Evolutionary conservation across 768 basidiomycete genomes (phyloP).

Genomic region (Mycena vulgaris): DNA sequence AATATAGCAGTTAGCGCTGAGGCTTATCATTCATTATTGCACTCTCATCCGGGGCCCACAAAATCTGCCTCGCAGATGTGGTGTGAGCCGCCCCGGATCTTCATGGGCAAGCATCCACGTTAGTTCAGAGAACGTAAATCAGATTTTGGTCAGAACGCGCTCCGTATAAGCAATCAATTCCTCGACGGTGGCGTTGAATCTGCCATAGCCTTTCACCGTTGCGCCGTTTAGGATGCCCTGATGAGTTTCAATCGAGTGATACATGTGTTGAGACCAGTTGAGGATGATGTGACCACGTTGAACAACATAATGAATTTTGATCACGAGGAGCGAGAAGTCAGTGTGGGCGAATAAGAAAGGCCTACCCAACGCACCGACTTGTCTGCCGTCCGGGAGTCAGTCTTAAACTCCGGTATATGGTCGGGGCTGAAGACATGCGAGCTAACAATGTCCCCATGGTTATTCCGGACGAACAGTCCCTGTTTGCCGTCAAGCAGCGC

Average conservation of each 20-base stretch:
- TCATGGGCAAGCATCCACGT: too few relatives aligned
- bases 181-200: constrained; percentile 7
- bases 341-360: neutral
- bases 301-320: too few relatives aligned
- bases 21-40: too few relatives aligned
- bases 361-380: neutral
- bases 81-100: too few relatives aligned
- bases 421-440: neutral
- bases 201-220: constrained; percentile 28
- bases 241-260: too few relatives aligned
- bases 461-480: constrained; percentile 8
- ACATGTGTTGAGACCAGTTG: neutral
- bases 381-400: neutral
- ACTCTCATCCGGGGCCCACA: too few relatives aligned
- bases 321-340: neutral
- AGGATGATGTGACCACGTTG: too few relatives aligned
- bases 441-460: neutral
- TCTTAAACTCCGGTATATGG: neutral
- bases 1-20: too few relatives aligned
- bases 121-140: too few relatives aligned
- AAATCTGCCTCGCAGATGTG: too few relatives aligned
- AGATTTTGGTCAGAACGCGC: too few relatives aligned
- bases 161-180: constrained; percentile 15
- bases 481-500: constrained; percentile 9
- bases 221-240: constrained; percentile 20